Base-by-base conservation (phyloP, 1,139 yeast species). In the Entelexis paramagnoliae region DNA sequence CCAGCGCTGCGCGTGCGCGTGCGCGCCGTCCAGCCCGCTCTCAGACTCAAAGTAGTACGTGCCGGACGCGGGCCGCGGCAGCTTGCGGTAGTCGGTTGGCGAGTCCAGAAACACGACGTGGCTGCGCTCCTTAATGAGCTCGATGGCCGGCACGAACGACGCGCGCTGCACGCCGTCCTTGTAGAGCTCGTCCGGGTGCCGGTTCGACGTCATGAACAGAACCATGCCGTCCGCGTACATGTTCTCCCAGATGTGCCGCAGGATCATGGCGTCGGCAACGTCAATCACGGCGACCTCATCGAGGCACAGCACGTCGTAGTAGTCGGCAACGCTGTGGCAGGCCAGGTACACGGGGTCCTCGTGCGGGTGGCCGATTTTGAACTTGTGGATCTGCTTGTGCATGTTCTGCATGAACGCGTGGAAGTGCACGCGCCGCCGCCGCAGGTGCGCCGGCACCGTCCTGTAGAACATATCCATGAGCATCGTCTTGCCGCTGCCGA, bases 401-500 rank as follows among this genome's bases (percentile, higher is more conserved):
- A 91, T 76, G 61, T 81, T 79, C 66, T 91, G 97, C 96, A 91
- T 91, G 66, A 91, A 91, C 60, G 88, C 95, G 67, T 91, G 98
- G 74, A 91, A 91, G 68, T 91, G 98, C 47, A 89, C 73, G 57
- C 98, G 73, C 60, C 73, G 77, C 62, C 87, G 88, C 26, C 91
- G 76, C 55, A 91, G 69, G 64, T 83, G 87, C 0, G 66, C 50
- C 0, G 97, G 96, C 16, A 91, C 75, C 0, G 96, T 86, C 22
- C 78, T 72, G 68, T 88, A 91, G 63, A 91, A 91, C 61, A 91
- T 73, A 67, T 91, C 98, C 97, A 91, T 89, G 58, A 91, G 73
- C 96, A 91, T 91, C 5, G 98, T 91, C 65, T 91, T 91, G 10
- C 98, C 98, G 68, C 97, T 88, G 4, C 98, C 98, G 43, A 91